Conservation (phyloP, 2,329 filamentous ascomycete genomes). For the Pseudogymnoascus sp. region DNA sequence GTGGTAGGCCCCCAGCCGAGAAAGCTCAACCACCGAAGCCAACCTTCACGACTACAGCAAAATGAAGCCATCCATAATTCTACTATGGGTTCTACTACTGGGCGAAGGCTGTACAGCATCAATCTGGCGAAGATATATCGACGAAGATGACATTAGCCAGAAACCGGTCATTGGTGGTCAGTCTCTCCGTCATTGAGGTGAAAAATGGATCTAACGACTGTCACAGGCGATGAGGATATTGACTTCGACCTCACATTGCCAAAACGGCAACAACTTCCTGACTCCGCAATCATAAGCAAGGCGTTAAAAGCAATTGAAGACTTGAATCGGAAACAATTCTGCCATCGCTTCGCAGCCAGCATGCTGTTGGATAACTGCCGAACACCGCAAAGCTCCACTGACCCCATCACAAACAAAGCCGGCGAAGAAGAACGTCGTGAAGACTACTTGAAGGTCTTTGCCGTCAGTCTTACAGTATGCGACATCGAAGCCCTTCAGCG, state of each 20-base stretch:
- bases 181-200: background rate
- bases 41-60: background rate
- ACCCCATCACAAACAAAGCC: conserved; percentile 25
- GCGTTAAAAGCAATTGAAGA: conserved; percentile 4
- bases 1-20: background rate
- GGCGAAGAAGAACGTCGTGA: conserved; percentile 34
- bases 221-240: background rate
- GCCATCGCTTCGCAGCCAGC: conserved; percentile 30
- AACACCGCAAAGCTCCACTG: conserved; percentile 20
- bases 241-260: conserved; percentile 9
- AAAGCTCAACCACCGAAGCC: background rate
- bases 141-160: background rate
- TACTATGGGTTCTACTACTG: background rate
- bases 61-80: background rate
- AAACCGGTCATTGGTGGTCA: background rate
- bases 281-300: background rate
- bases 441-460: conserved; percentile 50
- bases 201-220: background rate
- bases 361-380: conserved; percentile 31
- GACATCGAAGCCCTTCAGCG: conserved; percentile 50
- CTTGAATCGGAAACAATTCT: conserved; percentile 25
- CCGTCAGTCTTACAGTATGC: conserved; percentile 56
- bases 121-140: background rate
- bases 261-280: background rate
- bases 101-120: conserved; percentile 4